Percentiles rank a stretch among this genome's conserved stretches.
These are phyloP conservation scores for Populus hybrid DNA, from an alignment of 441 rosid genomes.

Conservation along the genomic window DNA sequence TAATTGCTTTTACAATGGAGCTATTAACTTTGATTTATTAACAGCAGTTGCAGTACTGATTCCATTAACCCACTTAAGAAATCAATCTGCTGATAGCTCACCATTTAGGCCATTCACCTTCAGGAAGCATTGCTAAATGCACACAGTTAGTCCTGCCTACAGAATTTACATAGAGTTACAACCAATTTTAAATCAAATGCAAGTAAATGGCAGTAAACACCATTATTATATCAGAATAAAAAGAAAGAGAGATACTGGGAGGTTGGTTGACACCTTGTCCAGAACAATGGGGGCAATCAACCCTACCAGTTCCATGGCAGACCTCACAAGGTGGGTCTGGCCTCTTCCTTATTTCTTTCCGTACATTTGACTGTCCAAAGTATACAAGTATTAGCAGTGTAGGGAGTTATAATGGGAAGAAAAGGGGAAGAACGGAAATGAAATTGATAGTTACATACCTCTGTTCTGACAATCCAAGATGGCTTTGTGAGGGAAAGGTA, in stretches of 20 bases:
- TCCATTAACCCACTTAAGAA: background rate
- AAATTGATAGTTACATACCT: slow-evolving; percentile 24
- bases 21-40: too few relatives aligned
- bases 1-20: background rate
- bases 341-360: slow-evolving; percentile 36
- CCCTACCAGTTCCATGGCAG: slow-evolving; percentile 69
- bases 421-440: background rate
- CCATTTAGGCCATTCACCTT: slow-evolving; percentile 92
- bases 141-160: slow-evolving; percentile 64
- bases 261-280: slow-evolving; percentile 50
- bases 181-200: too few relatives aligned
- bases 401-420: background rate
- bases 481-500: slow-evolving; percentile 37
- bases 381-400: background rate
- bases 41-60: background rate
- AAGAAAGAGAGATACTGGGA: background rate
- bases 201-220: background rate
- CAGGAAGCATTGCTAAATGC: slow-evolving; percentile 60
- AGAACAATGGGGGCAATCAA: slow-evolving; percentile 53
- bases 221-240: background rate
- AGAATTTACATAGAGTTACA: background rate
- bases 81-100: slow-evolving; percentile 24
- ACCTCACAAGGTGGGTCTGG: slow-evolving; percentile 60
- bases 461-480: slow-evolving; percentile 48
- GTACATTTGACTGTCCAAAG: slow-evolving; percentile 47